Evolutionary conservation across 2,329 filamentous ascomycete species (phyloP).

Genomic region (Aspergillus neoniger): DNA sequence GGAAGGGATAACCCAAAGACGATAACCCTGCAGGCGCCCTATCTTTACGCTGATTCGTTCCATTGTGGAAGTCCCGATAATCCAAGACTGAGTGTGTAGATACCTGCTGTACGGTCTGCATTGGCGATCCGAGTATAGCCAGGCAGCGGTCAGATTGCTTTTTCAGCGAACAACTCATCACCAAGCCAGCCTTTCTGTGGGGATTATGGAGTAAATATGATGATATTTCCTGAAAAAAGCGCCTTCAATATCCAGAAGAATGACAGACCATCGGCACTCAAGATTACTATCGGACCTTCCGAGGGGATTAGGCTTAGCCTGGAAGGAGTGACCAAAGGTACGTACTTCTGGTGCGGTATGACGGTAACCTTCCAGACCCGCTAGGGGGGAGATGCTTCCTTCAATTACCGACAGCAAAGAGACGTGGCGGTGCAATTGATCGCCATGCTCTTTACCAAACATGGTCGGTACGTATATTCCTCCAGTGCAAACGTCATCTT

Average conservation of each 20-base stretch:
- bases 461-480: background rate
- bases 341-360: background rate
- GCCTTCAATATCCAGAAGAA: background rate
- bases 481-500: conserved; percentile 6
- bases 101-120: background rate
- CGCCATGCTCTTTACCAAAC: background rate
- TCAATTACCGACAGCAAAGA: conserved; percentile 5
- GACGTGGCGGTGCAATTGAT: conserved; percentile 19
- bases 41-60: background rate
- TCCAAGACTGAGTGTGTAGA: background rate
- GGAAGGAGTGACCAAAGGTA: background rate
- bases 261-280: background rate
- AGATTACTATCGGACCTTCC: background rate
- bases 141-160: background rate
- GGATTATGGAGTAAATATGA: background rate
- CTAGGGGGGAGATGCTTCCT: background rate
- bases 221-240: background rate
- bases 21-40: background rate
- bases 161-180: background rate
- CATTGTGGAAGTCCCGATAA: background rate
- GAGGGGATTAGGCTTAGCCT: background rate
- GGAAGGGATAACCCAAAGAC: background rate
- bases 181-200: background rate
- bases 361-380: background rate
- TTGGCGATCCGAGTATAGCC: background rate